These are phyloP conservation scores for Schizonepeta tenuifolia DNA, from an alignment of 257 asterid species.

Conservation along the genomic window DNA sequence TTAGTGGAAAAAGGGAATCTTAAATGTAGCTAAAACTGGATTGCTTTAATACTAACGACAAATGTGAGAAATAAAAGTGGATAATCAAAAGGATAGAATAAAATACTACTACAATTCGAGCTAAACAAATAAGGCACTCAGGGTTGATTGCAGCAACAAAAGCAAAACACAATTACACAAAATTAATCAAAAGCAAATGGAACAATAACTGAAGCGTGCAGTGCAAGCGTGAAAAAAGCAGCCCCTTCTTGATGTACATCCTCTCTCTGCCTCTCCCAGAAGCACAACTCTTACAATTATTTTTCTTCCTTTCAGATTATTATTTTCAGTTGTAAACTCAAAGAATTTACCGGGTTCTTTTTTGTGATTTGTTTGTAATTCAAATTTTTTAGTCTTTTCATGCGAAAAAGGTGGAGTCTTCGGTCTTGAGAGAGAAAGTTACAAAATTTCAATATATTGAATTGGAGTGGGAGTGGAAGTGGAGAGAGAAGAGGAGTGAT, in stretches of 20 bases:
- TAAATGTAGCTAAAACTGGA: not conserved
- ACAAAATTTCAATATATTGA: constrained; percentile 17
- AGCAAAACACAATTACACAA: not conserved
- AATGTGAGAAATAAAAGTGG: not conserved
- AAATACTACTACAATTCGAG: not conserved
- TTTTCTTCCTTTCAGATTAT: not conserved
- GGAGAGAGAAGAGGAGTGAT: constrained; percentile 41
- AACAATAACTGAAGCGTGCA: constrained; percentile 54
- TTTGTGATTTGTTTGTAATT: constrained; percentile 21
- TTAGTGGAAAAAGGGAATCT: not conserved
- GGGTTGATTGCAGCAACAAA: too few species aligned
- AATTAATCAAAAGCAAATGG: not conserved
- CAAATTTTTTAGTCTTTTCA: not conserved
- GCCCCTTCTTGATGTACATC: not conserved
- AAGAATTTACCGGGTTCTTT: not conserved
- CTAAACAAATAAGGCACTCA: constrained; percentile 24
- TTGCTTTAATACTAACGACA: not conserved
- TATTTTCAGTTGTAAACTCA: not conserved
- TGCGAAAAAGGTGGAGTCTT: constrained; percentile 23
- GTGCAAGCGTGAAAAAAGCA: constrained; percentile 51
- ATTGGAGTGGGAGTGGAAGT: constrained; percentile 57
- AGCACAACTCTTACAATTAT: too few species aligned
- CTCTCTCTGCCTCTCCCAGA: not conserved
- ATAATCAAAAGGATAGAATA: not conserved
- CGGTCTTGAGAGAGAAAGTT: constrained; percentile 1